These are phyloP conservation scores for Drechslerella dactyloides DNA, from an alignment of 2,329 filamentous ascomycete genomes.

Conservation along the genomic window DNA sequence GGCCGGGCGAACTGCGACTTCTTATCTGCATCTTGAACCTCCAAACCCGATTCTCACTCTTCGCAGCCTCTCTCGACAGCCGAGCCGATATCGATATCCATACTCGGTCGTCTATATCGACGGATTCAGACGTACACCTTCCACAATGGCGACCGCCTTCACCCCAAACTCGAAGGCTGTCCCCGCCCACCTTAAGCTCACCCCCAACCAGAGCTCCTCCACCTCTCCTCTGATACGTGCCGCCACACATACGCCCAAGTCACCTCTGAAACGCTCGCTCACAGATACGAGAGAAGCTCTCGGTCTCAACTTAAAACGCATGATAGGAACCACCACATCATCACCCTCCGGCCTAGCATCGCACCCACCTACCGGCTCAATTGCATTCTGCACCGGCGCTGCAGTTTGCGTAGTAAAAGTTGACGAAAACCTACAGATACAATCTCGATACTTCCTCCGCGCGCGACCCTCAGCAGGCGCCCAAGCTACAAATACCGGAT, in stretches of 20 bases:
- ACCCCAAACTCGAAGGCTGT: conserved; percentile 43
- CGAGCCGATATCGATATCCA: conserved; percentile 5
- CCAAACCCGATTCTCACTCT: conserved; percentile 2
- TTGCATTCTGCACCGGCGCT: conserved; percentile 90
- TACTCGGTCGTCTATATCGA: background rate
- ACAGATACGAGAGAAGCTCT: conserved; percentile 58
- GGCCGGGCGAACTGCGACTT: background rate
- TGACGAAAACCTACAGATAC: conserved; percentile 67
- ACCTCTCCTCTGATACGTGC: conserved; percentile 24
- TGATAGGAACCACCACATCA: conserved; percentile 87
- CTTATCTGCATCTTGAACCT: background rate
- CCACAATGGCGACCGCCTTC: conserved; percentile 37
- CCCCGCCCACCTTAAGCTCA: conserved; percentile 44
- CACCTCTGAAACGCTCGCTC: conserved; percentile 58
- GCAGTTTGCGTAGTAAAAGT: conserved; percentile 89
- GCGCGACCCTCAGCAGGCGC: conserved; percentile 76
- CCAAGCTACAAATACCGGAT: conserved; percentile 62
- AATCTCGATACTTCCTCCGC: conserved; percentile 84
- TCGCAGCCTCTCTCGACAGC: background rate
- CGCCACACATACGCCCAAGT: conserved; percentile 37
- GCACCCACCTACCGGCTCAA: conserved; percentile 71
- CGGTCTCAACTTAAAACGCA: conserved; percentile 75
- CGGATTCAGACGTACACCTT: conserved; percentile 7
- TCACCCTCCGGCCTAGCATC: conserved; percentile 86
- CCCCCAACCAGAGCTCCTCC: conserved; percentile 31